A percentile compares a stretch with the other conserved stretches of the same genome.
Evolutionary conservation across 2,329 filamentous ascomycete genomes (phyloP).

Genomic region (Fusarium devonianum): DNA sequence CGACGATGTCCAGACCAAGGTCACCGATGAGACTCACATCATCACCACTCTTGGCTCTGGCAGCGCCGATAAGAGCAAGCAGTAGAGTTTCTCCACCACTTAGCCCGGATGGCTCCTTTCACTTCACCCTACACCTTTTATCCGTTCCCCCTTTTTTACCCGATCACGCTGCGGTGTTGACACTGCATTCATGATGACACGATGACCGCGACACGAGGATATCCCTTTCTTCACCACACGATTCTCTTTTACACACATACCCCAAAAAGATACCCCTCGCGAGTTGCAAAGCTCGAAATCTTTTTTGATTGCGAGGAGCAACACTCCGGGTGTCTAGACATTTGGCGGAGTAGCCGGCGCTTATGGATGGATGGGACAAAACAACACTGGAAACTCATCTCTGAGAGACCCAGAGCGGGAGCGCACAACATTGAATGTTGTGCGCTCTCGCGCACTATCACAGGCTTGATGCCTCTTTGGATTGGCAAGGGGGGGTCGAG

Average conservation of each 20-base stretch:
- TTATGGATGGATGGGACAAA: slow-evolving; percentile 31
- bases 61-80: slow-evolving; percentile 14
- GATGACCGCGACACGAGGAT: slow-evolving; percentile 22
- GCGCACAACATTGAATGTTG: slow-evolving; percentile 23
- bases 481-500: slow-evolving; percentile 34
- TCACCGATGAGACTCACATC: slow-evolving; percentile 56
- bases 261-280: slow-evolving; percentile 43
- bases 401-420: slow-evolving; percentile 7
- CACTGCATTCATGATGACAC: slow-evolving; percentile 41
- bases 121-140: slow-evolving; percentile 21
- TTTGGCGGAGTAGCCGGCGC: slow-evolving; percentile 41
- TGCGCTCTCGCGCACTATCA: slow-evolving; percentile 29
- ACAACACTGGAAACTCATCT: slow-evolving; percentile 16
- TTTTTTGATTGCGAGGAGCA: slow-evolving; percentile 19
- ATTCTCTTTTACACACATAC: slow-evolving; percentile 35
- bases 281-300: slow-evolving; percentile 34
- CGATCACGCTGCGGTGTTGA: slow-evolving; percentile 39
- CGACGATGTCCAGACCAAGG: slow-evolving; percentile 64
- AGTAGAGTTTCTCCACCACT: slow-evolving; percentile 21
- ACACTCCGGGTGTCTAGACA: slow-evolving; percentile 36
- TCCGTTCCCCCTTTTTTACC: slow-evolving; percentile 13
- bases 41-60: slow-evolving; percentile 58
- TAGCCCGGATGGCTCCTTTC: slow-evolving; percentile 22
- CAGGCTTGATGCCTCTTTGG: slow-evolving; percentile 41
- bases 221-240: slow-evolving; percentile 24